Evolutionary conservation across 2,329 filamentous ascomycete species (phyloP), one percentile per base, ranked within the genome.

Genomic region (Tolypocladium tundrense): DNA sequence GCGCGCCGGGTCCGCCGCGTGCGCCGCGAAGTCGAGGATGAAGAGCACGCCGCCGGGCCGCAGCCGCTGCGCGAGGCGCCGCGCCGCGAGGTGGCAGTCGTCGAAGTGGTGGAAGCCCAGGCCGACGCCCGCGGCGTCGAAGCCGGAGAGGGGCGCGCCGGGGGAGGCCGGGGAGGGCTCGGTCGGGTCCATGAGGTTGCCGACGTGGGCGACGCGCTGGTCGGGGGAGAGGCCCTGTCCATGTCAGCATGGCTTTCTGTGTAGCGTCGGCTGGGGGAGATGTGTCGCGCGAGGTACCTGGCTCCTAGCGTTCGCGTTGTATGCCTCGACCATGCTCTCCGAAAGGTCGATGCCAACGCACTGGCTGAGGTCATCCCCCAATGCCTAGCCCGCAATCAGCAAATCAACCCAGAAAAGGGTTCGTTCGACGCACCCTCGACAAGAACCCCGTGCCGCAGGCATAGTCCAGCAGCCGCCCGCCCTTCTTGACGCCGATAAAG

Each of bases 401-500:
- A 35, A 35, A 3, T 6, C 39, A 1, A 16, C 2, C 11, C 8
- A 4, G 16, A 10, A 16, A 5, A 21, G 2, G 5, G 2, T 37
- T 19, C 2, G 10, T 9, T 19, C 1, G 11, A 72, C 78, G 63
- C 67, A 88, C 86, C 69, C 80, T 78, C 14, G 86, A 87, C 61
- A 89, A 76, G 57, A 83, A 71, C 2, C 87, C 87, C 7, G 86
- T 86, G 10, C 88, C 88, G 67, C 88, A 91, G 19, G 88, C 88
- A 70, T 91, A 92, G 68, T 92, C 88, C 2, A 91, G 75, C 24
- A 90, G 71, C 52, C 79, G 79, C 84, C 75, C 58, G 64, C 66
- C 65, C 64, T 73, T 56, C 48, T 64, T 64, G 39, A 83, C 79
- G 48, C 83, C 85, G 58, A 90, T 80, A 75, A 88, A 88, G 56